Conservation (phyloP, 495 filamentous ascomycete species). For the Neurospora pannonica region DNA sequence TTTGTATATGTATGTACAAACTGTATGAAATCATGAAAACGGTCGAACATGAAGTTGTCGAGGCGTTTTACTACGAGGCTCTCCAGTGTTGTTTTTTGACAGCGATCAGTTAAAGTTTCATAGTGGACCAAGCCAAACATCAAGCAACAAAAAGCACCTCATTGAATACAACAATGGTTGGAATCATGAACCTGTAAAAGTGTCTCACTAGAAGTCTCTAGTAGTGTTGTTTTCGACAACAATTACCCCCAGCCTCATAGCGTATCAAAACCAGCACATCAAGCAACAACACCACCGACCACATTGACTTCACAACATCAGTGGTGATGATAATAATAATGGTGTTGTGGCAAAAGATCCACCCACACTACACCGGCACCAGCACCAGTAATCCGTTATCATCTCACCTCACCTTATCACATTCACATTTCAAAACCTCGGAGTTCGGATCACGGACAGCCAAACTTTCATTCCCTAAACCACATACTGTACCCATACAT, state of each 20-base stretch:
- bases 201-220: too few species aligned
- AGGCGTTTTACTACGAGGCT: too few species aligned
- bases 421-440: neutral
- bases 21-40: neutral
- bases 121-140: too few species aligned
- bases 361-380: neutral
- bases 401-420: neutral
- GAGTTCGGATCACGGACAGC: neutral
- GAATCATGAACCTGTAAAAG: too few species aligned
- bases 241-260: neutral
- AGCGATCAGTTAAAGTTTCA: too few species aligned
- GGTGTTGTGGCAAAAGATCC: neutral
- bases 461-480: neutral
- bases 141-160: too few species aligned
- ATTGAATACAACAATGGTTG: too few species aligned
- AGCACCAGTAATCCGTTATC: neutral
- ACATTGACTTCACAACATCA: neutral
- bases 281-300: neutral
- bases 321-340: neutral
- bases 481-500: neutral
- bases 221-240: neutral
- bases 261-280: neutral
- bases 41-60: neutral
- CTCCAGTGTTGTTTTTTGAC: too few species aligned
- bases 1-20: neutral